Base-by-base conservation (phyloP, 495 filamentous ascomycete genomes). In the Physcia stellaris region DNA sequence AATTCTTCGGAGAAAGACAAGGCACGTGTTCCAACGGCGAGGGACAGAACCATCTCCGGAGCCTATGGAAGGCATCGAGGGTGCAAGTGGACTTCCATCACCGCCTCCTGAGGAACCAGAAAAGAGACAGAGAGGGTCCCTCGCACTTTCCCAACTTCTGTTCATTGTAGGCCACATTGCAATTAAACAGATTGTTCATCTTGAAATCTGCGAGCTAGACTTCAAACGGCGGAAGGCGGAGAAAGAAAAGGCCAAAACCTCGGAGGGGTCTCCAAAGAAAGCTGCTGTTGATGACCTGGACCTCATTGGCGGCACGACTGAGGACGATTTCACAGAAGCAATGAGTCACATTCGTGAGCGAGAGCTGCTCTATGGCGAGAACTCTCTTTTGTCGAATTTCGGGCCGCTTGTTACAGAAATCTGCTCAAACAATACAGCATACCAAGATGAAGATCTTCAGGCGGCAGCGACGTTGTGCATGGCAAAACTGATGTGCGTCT, bases 141-240 rank as follows among this genome's bases (percentile, higher is more conserved):
- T 83, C 22, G 79, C 73, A 1, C 67, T 99, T 1, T 90, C 88
- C 0, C 92, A 95, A 46, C 70, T 99, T 2, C 68, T 99, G 4
- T 99, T 94, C 58, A 77, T 94, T 36, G 88, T 98, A 37, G 90
- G 88, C 4, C 88, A 98, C 52, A 83, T 95, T 41, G 87, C 88
- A 21, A 85, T 98, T 60, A 98, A 98, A 57, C 90, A 99, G 50
- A 99, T 96, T 42, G 90, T 99, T n/a, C 92, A 99, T 56, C 68
- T 99, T n/a, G 90, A 99, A 47, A 70, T 96, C 2, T 87, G 85
- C 58, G 90, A 99, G 53, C 71, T 87, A 26, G 90, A 99, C 56
- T 99, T 99, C 61, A 99, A 99, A 61, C 75, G 87, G 19, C 71
- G 86, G 39, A 99, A 96, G 61, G 83, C 81, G 11, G 90, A 94